These are phyloP conservation scores for Lophium mytilinum DNA, from an alignment of 495 filamentous ascomycete genomes.

Conservation along the genomic window DNA sequence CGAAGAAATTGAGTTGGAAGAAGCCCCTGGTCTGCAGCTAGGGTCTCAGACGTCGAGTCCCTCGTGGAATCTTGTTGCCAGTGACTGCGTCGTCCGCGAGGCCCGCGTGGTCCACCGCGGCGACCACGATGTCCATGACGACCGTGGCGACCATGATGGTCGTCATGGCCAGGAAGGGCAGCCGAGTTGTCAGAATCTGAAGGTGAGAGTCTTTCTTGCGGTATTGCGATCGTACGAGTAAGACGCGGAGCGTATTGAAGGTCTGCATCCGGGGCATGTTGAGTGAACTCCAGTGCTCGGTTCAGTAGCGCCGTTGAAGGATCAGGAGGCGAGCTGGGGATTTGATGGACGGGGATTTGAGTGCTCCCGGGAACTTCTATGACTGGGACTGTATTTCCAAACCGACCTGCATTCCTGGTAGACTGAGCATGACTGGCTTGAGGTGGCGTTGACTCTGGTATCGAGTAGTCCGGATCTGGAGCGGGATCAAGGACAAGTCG, in stretches of 20 bases:
- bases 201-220: conserved; percentile 1
- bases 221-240: conserved; percentile 15
- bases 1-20: conserved; percentile 12
- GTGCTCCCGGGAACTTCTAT: conserved; percentile 3
- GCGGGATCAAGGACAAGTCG: conserved; percentile 10
- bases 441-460: background rate
- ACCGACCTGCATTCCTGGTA: conserved; percentile 6
- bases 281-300: conserved; percentile 15
- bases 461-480: conserved; percentile 1
- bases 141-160: background rate
- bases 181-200: background rate
- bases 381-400: conserved; percentile 11
- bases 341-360: conserved; percentile 9
- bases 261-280: conserved; percentile 22
- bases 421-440: background rate
- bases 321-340: background rate
- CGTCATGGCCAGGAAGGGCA: too few species aligned
- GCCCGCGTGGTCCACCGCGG: background rate
- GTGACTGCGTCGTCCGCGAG: background rate
- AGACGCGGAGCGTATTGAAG: conserved; percentile 14
- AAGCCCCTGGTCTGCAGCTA: conserved; percentile 3
- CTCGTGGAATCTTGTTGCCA: background rate
- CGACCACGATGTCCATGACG: background rate
- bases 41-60: background rate
- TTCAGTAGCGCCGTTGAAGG: conserved; percentile 4